Percentiles rank a stretch among this genome's conserved stretches.
Conservation (phyloP, 2,329 filamentous ascomycete species). For the Verticillium nonalfalfae region DNA sequence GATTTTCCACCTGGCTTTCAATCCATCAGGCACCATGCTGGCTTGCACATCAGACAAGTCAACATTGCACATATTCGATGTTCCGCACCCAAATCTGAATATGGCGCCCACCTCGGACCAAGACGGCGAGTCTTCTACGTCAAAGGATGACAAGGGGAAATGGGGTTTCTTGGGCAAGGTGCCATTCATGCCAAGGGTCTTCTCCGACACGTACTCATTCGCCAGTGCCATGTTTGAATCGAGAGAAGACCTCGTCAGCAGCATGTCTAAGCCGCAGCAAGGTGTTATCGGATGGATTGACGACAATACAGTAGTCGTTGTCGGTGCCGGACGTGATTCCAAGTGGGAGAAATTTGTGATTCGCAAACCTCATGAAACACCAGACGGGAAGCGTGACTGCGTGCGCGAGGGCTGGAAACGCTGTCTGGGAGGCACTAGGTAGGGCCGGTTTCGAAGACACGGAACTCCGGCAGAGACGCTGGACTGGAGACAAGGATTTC, state of each 20-base stretch:
- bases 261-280: conserved; percentile 60
- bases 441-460: not conserved
- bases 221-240: conserved; percentile 76
- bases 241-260: conserved; percentile 61
- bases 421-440: conserved; percentile 50
- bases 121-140: conserved; percentile 14
- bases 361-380: conserved; percentile 45
- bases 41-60: conserved; percentile 96
- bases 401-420: conserved; percentile 76
- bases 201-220: conserved; percentile 87
- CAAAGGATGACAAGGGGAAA: conserved; percentile 56
- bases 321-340: conserved; percentile 74
- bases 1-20: conserved; percentile 84
- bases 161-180: conserved; percentile 83
- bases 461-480: no score
- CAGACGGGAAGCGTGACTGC: conserved; percentile 59
- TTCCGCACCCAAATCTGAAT: conserved; percentile 51
- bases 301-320: conserved; percentile 66
- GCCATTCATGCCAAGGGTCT: conserved; percentile 77
- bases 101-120: conserved; percentile 9
- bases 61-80: conserved; percentile 89
- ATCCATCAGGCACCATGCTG: conserved; percentile 70
- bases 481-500: no score
- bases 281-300: conserved; percentile 81
- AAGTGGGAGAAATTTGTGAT: conserved; percentile 85